phyloP scores from a whole-genome alignment of 768 basidiomycete species.

The Phanerochaete sordida region DNA sequence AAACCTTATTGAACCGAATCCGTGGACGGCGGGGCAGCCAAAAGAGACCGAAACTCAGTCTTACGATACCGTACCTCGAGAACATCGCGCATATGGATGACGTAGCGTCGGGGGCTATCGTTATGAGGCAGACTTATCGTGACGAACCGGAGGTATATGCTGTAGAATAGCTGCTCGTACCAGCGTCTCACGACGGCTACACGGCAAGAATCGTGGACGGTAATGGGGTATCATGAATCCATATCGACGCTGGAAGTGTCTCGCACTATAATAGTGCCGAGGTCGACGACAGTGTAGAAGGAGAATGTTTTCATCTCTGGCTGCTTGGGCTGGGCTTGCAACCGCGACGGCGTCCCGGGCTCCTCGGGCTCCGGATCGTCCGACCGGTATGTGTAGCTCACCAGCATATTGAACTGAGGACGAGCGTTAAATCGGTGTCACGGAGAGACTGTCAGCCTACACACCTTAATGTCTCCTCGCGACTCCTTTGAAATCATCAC shows the following conservation, averaged over 20 bases:
- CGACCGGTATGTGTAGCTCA: slow-evolving; percentile 90
- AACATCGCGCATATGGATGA: no score
- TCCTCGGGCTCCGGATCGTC: slow-evolving; percentile 76
- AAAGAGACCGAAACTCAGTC: no score
- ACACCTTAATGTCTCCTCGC: slow-evolving; percentile 72
- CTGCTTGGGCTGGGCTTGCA: slow-evolving; percentile 35
- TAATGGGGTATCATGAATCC: slow-evolving; percentile 1
- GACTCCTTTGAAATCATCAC: slow-evolving; percentile 82
- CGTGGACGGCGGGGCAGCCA: no score
- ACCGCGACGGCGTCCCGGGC: slow-evolving; percentile 35
- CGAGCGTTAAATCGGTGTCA: background rate
- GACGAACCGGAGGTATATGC: no score
- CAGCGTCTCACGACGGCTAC: no score
- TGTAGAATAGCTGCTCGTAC: no score
- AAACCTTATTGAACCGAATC: no score
- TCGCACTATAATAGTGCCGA: slow-evolving; percentile 40
- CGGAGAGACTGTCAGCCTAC: background rate
- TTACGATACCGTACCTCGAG: no score
- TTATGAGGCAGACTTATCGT: no score
- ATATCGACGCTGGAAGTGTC: slow-evolving; percentile 5
- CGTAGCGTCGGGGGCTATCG: no score
- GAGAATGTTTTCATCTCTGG: slow-evolving; percentile 86
- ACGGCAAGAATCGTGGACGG: no score
- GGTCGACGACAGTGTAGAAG: slow-evolving; percentile 82
- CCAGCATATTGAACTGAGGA: slow-evolving; percentile 85